A percentile compares a stretch with the other conserved stretches of the same genome.
These are phyloP conservation scores for Ogataea siamensis DNA, from an alignment of 805 yeast genomes.

Conservation along the genomic window DNA sequence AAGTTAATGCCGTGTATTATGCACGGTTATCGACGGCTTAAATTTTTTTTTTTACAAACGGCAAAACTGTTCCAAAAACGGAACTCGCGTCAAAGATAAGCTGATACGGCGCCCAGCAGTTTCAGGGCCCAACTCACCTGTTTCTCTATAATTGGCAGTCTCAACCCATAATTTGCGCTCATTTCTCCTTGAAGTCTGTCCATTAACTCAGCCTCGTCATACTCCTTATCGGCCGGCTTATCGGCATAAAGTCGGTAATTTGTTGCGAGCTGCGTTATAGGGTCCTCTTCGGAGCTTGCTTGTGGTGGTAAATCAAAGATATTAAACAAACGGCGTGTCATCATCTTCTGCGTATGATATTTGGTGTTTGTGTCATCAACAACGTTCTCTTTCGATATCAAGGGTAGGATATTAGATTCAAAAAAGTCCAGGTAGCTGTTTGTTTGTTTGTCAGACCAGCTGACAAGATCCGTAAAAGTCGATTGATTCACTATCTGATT, in stretches of 20 bases:
- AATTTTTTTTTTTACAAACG: neutral
- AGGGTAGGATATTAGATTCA: conserved; percentile 27
- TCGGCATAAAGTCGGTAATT: conserved; percentile 4
- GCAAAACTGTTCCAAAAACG: neutral
- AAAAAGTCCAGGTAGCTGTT: conserved; percentile 53
- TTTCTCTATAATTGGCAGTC: neutral
- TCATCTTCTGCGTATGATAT: conserved; percentile 14
- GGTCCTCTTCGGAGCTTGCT: neutral
- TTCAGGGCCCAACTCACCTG: conserved; percentile 4
- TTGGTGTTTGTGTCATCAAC: conserved; percentile 9
- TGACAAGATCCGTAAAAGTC: conserved; percentile 36
- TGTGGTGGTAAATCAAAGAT: conserved; percentile 15
- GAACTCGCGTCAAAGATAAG: conserved; percentile 9
- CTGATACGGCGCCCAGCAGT: neutral
- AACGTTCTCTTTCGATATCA: conserved; percentile 11
- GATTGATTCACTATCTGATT: conserved; percentile 25
- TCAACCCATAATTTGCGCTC: conserved; percentile 3
- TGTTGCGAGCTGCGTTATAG: neutral
- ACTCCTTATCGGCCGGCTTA: neutral
- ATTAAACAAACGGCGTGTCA: conserved; percentile 15
- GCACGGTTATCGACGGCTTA: neutral
- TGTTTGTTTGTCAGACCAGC: conserved; percentile 48
- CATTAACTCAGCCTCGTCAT: neutral
- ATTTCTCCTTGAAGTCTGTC: conserved; percentile 1
- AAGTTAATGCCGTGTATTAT: conserved; percentile 1